Percentiles rank a stretch among this genome's conserved stretches.
Evolutionary conservation across 202 grass and related monocot genomes (phyloP).

Genomic region (Setaria italica): DNA sequence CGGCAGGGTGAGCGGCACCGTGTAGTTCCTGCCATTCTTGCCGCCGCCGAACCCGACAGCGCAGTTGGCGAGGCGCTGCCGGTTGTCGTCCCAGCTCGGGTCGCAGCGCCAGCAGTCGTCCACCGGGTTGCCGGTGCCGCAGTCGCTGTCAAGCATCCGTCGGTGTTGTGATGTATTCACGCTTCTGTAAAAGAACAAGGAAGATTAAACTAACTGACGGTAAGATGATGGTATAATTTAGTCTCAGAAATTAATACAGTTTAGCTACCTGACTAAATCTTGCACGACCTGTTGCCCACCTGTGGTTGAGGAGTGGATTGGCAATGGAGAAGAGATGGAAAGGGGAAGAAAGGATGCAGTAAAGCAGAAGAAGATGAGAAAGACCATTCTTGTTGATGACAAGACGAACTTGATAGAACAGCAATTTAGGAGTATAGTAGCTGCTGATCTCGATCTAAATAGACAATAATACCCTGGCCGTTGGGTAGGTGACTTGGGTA

Average conservation of each 20-base stretch:
- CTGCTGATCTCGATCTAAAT: background rate
- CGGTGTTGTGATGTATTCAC: conserved; percentile 18
- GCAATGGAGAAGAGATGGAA: conserved; percentile 3
- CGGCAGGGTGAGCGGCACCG: background rate
- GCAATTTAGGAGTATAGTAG: background rate
- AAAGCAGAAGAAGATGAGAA: conserved; percentile 8
- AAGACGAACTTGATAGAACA: background rate
- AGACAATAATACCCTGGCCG: background rate
- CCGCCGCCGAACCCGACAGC: conserved; percentile 56
- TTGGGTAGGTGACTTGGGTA: no score
- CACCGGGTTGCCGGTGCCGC: conserved; percentile 47
- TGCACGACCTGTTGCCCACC: background rate
- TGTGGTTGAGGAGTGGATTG: background rate
- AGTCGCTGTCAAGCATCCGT: background rate
- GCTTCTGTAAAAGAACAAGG: background rate
- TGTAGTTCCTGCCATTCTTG: conserved; percentile 44
- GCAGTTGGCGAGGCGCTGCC: conserved; percentile 53
- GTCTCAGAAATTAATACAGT: no score
- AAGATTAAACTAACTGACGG: background rate
- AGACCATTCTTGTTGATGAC: conserved; percentile 10
- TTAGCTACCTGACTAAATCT: background rate
- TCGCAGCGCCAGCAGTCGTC: conserved; percentile 70
- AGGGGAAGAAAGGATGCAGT: conserved; percentile 1
- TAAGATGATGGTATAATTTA: no score
- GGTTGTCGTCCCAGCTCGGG: conserved; percentile 49